Evolutionary conservation across 2,329 filamentous ascomycete genomes (phyloP).

Genomic region (Alternaria atra): DNA sequence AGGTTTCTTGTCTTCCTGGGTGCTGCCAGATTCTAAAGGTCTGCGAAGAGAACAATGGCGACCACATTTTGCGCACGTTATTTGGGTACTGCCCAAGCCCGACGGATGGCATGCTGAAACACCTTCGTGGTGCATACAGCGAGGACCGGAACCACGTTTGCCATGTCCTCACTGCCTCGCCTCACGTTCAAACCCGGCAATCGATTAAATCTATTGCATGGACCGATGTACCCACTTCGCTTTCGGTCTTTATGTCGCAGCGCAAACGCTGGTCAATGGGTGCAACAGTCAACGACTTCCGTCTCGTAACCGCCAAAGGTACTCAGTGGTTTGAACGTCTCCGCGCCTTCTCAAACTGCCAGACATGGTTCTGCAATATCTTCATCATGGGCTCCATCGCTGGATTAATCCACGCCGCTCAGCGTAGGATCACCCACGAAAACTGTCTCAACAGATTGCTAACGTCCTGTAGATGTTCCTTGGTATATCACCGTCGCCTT

Average conservation of each 20-base stretch:
- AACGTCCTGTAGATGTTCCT: too few species aligned
- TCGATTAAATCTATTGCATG: conserved; percentile 54
- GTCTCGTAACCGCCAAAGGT: conserved; percentile 58
- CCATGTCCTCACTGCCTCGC: conserved; percentile 52
- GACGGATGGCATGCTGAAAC: conserved; percentile 60
- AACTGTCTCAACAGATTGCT: too few species aligned
- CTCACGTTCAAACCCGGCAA: conserved; percentile 57
- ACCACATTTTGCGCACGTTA: conserved; percentile 43
- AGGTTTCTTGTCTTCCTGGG: conserved; percentile 60
- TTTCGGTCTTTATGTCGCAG: conserved; percentile 60
- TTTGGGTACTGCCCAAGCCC: conserved; percentile 61
- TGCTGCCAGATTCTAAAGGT: conserved; percentile 62
- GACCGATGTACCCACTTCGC: conserved; percentile 45
- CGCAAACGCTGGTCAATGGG: conserved; percentile 61
- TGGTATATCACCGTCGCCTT: conserved; percentile 29
- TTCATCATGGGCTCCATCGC: conserved; percentile 34
- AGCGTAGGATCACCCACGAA: too few species aligned
- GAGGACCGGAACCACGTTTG: conserved; percentile 62
- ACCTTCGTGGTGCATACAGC: conserved; percentile 61
- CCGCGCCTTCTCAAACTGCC: conserved; percentile 57
- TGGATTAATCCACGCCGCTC: conserved; percentile 33
- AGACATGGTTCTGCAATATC: conserved; percentile 50
- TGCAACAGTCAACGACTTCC: conserved; percentile 60
- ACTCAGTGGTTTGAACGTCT: conserved; percentile 57
- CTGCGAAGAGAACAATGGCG: conserved; percentile 57